Conservation (phyloP, 73 alveolate genomes). For the Paramecium bursaria region DNA sequence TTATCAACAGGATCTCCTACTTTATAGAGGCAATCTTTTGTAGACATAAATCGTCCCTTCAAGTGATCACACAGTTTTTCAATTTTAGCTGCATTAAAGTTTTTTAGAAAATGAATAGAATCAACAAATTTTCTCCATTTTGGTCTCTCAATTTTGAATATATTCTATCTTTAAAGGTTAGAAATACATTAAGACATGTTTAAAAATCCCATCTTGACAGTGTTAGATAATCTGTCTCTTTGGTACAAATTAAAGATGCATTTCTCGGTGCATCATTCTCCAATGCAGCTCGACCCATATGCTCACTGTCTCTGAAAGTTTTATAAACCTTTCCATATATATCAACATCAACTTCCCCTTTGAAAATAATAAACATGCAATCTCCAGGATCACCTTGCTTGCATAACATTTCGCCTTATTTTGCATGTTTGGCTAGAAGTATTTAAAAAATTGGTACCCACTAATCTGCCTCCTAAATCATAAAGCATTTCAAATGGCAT, state of each 20-base stretch:
- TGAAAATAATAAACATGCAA: conserved; percentile 65
- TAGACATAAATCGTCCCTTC: conserved; percentile 63
- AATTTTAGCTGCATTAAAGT: conserved; percentile 61
- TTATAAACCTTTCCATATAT: conserved; percentile 47
- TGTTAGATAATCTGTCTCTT: conserved; percentile 42
- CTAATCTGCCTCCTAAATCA: conserved; percentile 60
- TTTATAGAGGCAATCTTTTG: conserved; percentile 67
- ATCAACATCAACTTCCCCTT: conserved; percentile 64
- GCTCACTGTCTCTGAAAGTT: conserved; percentile 58
- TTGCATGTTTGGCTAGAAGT: neutral
- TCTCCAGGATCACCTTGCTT: conserved; percentile 68
- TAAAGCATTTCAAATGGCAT: conserved; percentile 69
- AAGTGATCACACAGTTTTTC: conserved; percentile 69
- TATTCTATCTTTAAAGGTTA: neutral
- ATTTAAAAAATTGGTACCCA: neutral
- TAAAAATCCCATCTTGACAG: conserved; percentile 63
- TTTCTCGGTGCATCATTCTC: conserved; percentile 69
- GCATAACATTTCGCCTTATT: conserved; percentile 26
- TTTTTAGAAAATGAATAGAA: conserved; percentile 55
- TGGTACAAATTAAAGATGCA: conserved; percentile 19
- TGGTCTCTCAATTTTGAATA: conserved; percentile 33
- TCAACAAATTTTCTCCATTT: conserved; percentile 47
- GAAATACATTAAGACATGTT: conserved; percentile 44
- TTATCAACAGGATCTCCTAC: conserved; percentile 66
- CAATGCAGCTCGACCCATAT: conserved; percentile 67